Conservation (phyloP, 2,329 filamentous ascomycete species). For the Alternaria angustiovoidea region DNA sequence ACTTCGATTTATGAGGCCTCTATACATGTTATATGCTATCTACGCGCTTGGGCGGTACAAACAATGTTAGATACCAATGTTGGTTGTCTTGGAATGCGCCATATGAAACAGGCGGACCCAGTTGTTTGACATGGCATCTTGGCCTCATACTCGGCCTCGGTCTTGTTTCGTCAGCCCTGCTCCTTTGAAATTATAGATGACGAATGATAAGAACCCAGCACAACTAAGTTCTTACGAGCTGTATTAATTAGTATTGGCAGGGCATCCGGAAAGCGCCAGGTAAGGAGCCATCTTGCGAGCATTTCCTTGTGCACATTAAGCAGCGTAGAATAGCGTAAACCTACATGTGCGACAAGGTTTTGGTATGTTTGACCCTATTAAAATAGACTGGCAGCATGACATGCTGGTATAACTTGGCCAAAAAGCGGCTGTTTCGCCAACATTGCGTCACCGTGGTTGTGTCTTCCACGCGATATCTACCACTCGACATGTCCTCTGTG, state of each 20-base stretch:
- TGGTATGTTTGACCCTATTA: not conserved
- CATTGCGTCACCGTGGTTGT: not conserved
- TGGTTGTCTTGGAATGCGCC: constrained; percentile 12
- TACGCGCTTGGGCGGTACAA: constrained; percentile 2
- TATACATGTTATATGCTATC: constrained; percentile 6
- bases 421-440: constrained; percentile 1
- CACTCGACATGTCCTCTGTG: not conserved
- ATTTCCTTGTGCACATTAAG: not conserved
- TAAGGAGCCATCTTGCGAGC: not conserved
- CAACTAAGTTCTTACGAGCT: not conserved
- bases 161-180: constrained; percentile 6
- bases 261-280: not conserved
- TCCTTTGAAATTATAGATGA: not conserved
- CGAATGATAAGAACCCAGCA: not conserved
- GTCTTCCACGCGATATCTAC: not conserved
- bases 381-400: not conserved
- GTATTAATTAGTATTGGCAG: not conserved
- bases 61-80: constrained; percentile 5
- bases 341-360: not conserved
- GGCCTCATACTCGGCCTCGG: constrained; percentile 6
- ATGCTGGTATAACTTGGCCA: not conserved
- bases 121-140: constrained; percentile 17
- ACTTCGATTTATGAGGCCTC: not conserved
- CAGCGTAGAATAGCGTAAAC: not conserved
- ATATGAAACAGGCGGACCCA: constrained; percentile 15